A percentile compares a stretch with the other conserved stretches of the same genome.
Evolutionary conservation across 129 eudicot species (phyloP).

Genomic region (Flaveria bidentis): DNA sequence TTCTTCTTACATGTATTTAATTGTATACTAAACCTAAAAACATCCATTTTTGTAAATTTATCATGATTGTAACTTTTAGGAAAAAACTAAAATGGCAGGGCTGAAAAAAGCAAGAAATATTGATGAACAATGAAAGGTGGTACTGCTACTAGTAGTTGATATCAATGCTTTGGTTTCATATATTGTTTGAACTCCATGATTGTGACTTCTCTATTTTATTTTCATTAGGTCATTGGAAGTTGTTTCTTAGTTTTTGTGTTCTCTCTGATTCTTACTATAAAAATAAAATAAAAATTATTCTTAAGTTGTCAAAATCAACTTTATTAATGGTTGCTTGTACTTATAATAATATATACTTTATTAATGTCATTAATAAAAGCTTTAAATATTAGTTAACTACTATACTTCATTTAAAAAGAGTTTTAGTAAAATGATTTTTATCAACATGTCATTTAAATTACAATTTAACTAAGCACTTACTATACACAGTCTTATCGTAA

Average conservation of each 20-base stretch:
- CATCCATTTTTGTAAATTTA: background rate
- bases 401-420: too few species aligned
- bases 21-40: background rate
- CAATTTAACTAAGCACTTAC: too few species aligned
- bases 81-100: background rate
- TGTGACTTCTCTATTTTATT: conserved; percentile 23
- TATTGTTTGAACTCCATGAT: conserved; percentile 27
- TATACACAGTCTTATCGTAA: too few species aligned
- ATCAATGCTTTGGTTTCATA: conserved; percentile 31
- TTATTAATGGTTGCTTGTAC: conserved; percentile 15
- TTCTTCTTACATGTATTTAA: background rate
- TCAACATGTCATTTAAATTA: too few species aligned
- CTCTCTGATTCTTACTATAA: background rate
- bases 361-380: too few species aligned
- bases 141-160: conserved; percentile 28
- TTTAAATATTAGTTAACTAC: too few species aligned
- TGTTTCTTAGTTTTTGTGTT: background rate
- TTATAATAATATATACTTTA: background rate
- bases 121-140: background rate
- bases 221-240: conserved; percentile 13
- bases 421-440: too few species aligned
- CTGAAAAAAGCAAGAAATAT: conserved; percentile 27
- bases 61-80: conserved; percentile 7
- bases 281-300: background rate
- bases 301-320: conserved; percentile 31